Evolutionary conservation across 768 basidiomycete species (phyloP).

Genomic region (Pleurotus tuber-regium): DNA sequence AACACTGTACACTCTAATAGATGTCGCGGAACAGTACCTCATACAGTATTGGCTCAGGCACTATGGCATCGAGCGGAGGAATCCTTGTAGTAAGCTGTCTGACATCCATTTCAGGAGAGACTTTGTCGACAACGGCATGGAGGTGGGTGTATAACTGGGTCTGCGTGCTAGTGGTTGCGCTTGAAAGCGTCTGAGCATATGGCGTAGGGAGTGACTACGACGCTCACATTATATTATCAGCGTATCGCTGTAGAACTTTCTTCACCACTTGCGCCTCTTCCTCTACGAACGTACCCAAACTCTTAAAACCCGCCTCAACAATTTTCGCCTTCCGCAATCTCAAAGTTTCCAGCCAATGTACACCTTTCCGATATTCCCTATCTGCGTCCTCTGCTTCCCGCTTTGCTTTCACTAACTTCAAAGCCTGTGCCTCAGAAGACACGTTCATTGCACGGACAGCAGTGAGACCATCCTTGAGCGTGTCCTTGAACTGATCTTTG

Average conservation of each 20-base stretch:
- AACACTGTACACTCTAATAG: background rate
- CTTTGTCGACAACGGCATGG: conserved; percentile 56
- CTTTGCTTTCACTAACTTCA: conserved; percentile 79
- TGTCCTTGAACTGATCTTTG: conserved; percentile 7
- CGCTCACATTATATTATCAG: conserved; percentile 75
- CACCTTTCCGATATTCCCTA: conserved; percentile 85
- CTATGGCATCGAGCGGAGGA: conserved; percentile 60
- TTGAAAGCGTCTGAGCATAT: conserved; percentile 27
- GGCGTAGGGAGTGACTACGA: background rate
- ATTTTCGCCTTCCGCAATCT: conserved; percentile 80
- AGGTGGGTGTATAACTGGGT: conserved; percentile 70
- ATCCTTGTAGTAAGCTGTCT: conserved; percentile 52
- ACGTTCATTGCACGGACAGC: conserved; percentile 8
- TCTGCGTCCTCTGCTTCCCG: conserved; percentile 95
- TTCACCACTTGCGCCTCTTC: conserved; percentile 69
- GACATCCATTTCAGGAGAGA: conserved; percentile 72
- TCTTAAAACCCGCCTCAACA: conserved; percentile 82
- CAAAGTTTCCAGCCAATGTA: conserved; percentile 92
- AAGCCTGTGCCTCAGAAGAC: conserved; percentile 53
- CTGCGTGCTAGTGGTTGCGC: conserved; percentile 76
- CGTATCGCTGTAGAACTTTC: conserved; percentile 65
- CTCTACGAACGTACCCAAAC: conserved; percentile 73
- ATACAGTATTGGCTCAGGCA: conserved; percentile 73
- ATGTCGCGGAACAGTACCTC: background rate
- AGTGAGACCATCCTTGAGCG: conserved; percentile 6